Evolutionary conservation across 768 basidiomycete genomes (phyloP), one percentile per base, ranked within the genome.

Genomic region (Paxillus rubicundulus): DNA sequence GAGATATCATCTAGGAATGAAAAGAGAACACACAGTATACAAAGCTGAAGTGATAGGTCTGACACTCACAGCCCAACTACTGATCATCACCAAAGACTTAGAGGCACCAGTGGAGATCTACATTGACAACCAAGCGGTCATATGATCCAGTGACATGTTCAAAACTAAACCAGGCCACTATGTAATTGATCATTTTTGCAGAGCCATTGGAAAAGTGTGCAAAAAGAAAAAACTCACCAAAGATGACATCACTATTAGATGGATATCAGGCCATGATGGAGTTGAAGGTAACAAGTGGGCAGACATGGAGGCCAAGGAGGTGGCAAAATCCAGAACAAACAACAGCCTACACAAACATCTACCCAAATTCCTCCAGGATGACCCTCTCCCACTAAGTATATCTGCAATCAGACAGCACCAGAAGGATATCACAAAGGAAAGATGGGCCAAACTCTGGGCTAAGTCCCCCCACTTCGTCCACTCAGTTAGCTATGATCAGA

Each of bases 281-380:
- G 54, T 63, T 3, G 36, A 24, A 4, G 62, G 62, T 1, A 63
- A 64, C 17, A 57, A 63, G 16, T 1, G n/a, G 20, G 65, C 59
- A 3, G 65, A 64, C 28, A 28, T 21, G 18, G 49, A 59, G 37
- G 66, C 66, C 3, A 67, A 64, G 37, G 18, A 33, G 9, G 65
- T 63, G n/a, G 62, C 49, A 3, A 6, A 30, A n/a, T 21, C 13
- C 5, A 0, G 5, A 14, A 7, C 13, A 7, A 12, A 34, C 2
- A 9, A n/a, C 2, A 44, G 41, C 12, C 1, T 3, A 2, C 32
- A 6, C 4, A 13, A 9, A 14, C 1, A 9, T 2, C 28, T 50
- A 3, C 49, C 49, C 1, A 3, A 9, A 0, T 50, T 12, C 12
- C 50, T 51, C 1, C 21, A 7, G 5, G 3, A 7, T 3, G 17